Evolutionary conservation across 352 stramenopile species (phyloP), one percentile per base, ranked within the genome.

Genomic region (Pythium vanterpoolii): DNA sequence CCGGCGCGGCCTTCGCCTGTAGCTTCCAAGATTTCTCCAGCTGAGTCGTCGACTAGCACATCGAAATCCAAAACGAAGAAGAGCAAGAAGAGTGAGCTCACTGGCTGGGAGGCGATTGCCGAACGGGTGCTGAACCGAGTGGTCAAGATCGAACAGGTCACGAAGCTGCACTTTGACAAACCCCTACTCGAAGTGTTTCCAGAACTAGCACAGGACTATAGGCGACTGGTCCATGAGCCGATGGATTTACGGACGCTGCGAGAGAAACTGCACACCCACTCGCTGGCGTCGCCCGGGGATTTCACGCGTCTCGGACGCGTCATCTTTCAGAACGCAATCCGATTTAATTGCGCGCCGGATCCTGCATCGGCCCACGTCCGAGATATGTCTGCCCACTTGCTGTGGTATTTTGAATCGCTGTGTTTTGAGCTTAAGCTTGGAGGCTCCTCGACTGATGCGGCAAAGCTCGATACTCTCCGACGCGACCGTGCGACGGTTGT

Each of bases 391-490:
- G 64, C 42, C 0, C 86, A 95, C 43, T 66, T 95, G 61, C 47
- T 79, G 57, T 95, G 85, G 85, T 92, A 93, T 56, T 95, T 95
- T 40, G 78, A 91, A 60, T 89, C 85, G 53, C 72, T 95, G 3
- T 93, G 85, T 43, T 73, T 79, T 1, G 85, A 95, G 59, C 60
- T 68, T 31, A 60, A 85, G 14, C 69, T 88, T 34, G n/a, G 48
- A 2, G 50, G 69, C n/a, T 42, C 58, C 5, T 38, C 52, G 7
- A 39, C 62, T 23, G 14, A 57, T 47, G 43, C 19, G 46, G 49
- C 28, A 7, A 82, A 80, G 45, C 74, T 79, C 4, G 54, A 73
- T 38, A 58, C 78, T n/a, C 53, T 89, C 31, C 74, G 82, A 11
- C 49, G 66, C n/a, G 72, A 92, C 30, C 76, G 85, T 21, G 76